Conservation (phyloP, 1,284 basidiomycete genomes). For the Ustanciosporium gigantosporum region DNA sequence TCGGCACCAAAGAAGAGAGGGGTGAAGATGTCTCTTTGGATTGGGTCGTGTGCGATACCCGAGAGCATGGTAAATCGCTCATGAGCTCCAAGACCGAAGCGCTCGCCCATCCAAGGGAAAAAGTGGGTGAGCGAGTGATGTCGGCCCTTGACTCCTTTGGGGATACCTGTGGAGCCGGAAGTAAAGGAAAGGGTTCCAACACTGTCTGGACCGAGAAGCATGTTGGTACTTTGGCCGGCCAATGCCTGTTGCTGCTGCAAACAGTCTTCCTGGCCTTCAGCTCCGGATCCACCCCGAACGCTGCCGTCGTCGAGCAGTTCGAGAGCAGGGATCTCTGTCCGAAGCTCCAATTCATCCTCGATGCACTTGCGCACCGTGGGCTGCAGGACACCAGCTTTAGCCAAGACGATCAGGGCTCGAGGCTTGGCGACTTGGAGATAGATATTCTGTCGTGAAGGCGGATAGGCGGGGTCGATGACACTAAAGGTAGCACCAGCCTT, state of each 20-base stretch:
- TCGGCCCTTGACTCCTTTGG: conserved; percentile 92
- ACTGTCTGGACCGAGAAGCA: conserved; percentile 89
- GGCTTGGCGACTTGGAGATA: conserved; percentile 93
- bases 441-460: conserved; percentile 88
- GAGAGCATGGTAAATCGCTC: conserved; percentile 98
- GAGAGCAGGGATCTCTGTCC: conserved; percentile 90
- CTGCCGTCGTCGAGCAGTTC: conserved; percentile 69
- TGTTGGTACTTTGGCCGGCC: conserved; percentile 66
- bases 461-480: conserved; percentile 98
- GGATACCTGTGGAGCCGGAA: conserved; percentile 95
- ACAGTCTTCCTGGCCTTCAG: conserved; percentile 60
- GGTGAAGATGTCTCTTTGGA: conserved; percentile 99
- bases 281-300: conserved; percentile 70
- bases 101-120: conserved; percentile 98
- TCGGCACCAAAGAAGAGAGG: conserved; percentile 96
- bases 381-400: conserved; percentile 82
- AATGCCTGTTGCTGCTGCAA: conserved; percentile 66
- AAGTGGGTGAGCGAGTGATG: conserved; percentile 98
- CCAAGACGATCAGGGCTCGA: conserved; percentile 87
- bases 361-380: conserved; percentile 85
- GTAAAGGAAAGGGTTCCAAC: conserved; percentile 95
- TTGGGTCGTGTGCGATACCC: conserved; percentile 98
- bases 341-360: conserved; percentile 75
- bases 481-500: conserved; percentile 98
- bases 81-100: conserved; percentile 75